Evolutionary conservation across 139 green algal genomes (phyloP), one percentile per base, ranked within the genome.

Genomic region (Tetradesmus obliquus): DNA sequence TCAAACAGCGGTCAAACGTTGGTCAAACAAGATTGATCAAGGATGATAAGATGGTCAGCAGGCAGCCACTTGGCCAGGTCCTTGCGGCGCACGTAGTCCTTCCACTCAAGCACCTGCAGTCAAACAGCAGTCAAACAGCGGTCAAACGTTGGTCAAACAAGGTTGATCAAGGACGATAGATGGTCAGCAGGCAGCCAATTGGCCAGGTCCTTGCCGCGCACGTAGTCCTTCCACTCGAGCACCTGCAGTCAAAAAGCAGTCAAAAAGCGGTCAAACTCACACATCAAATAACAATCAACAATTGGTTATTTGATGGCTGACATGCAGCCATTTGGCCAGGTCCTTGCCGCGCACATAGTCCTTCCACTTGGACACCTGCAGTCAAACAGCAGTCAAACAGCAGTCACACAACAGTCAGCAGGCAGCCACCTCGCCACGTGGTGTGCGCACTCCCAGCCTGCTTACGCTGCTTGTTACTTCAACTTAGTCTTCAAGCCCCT

Each of bases 321-420:
- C 32, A 45, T 45, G 58, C 66, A 95, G 79, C 84, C 81, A 93
- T 4, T 91, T 86, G 22, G 62, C 91, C 45, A 96, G 92, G 45
- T 95, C 93, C 91, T 95, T 96, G 51, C 91, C 94, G 5, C 94
- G 84, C 58, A 97, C 92, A 51, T 94, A 95, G n/a, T 97, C 96
- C 10, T 93, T 83, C 32, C 96, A 91, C 62, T 74, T 57, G 5
- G 71, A 20, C 24, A 55, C 55, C 86, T 89, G 85, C 45, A 80
- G 20, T 72, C 58, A 88, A 88, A 55, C 58, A 89, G 54, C 55
- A 88, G 83, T 10, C 8, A 66, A 66, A 10, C 83, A 66, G 57
- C 57, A 66, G 57, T 45, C 32, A 45, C 32, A 45, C 32, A 66
- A 66, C 57, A 9, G 6, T 66, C 9, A 9, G 57, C 7, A 8